These are phyloP conservation scores for Musa balbisiana DNA, from an alignment of 202 grass and related monocot species.

Conservation along the genomic window DNA sequence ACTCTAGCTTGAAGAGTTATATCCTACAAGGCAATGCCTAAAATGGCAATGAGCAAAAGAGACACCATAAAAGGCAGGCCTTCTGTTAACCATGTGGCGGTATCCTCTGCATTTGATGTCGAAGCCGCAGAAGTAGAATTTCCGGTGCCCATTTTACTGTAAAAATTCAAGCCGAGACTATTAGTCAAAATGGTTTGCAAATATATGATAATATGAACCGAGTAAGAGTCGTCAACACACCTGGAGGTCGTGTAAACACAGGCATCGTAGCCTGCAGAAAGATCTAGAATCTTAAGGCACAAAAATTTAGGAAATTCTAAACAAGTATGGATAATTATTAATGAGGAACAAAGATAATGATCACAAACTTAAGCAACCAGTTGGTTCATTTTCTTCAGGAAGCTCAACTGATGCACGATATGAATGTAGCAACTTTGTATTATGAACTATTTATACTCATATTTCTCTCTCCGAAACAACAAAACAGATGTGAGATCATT, in stretches of 20 bases:
- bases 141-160: slow-evolving; percentile 50
- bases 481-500: no score
- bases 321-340: background rate
- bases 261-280: slow-evolving; percentile 76
- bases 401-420: no score
- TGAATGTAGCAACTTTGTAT: no score
- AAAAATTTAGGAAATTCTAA: slow-evolving; percentile 10
- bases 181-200: slow-evolving; percentile 5
- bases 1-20: background rate
- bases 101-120: slow-evolving; percentile 10
- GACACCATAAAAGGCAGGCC: slow-evolving; percentile 12
- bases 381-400: background rate
- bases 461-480: no score
- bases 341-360: background rate
- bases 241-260: slow-evolving; percentile 63
- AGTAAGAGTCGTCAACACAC: slow-evolving; percentile 29
- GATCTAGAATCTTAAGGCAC: slow-evolving; percentile 20
- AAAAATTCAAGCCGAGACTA: slow-evolving; percentile 13
- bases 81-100: background rate
- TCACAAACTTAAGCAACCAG: background rate
- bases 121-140: slow-evolving; percentile 46
- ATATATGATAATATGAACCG: background rate
- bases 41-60: slow-evolving; percentile 8
- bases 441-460: no score
- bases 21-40: slow-evolving; percentile 21